These are phyloP conservation scores for Zarea fungicola DNA, from an alignment of 2,329 filamentous ascomycete species.

Conservation along the genomic window DNA sequence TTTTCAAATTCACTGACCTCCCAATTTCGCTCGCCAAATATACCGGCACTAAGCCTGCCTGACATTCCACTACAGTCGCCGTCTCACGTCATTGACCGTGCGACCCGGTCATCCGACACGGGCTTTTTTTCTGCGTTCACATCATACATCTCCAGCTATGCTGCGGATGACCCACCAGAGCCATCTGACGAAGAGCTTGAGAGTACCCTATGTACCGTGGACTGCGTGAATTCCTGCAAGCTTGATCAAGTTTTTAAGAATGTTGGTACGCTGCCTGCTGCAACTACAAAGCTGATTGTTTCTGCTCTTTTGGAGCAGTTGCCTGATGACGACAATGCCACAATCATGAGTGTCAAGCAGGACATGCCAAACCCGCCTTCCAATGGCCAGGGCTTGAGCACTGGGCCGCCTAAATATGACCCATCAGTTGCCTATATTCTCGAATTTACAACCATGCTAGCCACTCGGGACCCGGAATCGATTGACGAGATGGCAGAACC, in stretches of 20 bases:
- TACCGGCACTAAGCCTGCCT: constrained; percentile 64
- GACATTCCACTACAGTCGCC: constrained; percentile 86
- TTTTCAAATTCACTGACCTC: constrained; percentile 94
- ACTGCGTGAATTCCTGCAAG: constrained; percentile 86
- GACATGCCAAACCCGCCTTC: constrained; percentile 62
- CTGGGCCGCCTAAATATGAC: constrained; percentile 63
- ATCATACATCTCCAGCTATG: constrained; percentile 97
- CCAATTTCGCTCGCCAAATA: constrained; percentile 62
- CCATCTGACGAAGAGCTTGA: constrained; percentile 96
- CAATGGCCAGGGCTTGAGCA: constrained; percentile 38
- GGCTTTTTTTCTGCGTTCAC: constrained; percentile 92
- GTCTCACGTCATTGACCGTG: constrained; percentile 88
- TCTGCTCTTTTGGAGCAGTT: constrained; percentile 73
- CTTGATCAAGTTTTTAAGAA: constrained; percentile 79
- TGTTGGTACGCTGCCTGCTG: constrained; percentile 49
- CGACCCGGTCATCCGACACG: constrained; percentile 68
- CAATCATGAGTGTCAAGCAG: constrained; percentile 85
- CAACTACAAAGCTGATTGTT: constrained; percentile 38
- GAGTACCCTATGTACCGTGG: constrained; percentile 88
- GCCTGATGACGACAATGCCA: constrained; percentile 73
- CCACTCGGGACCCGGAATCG: constrained; percentile 68
- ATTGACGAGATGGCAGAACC: constrained; percentile 69
- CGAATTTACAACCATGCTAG: constrained; percentile 80
- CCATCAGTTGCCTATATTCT: constrained; percentile 85
- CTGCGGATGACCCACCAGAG: constrained; percentile 94